Base-by-base conservation (phyloP, 805 yeast genomes). In the Yarrowia sp. region DNA sequence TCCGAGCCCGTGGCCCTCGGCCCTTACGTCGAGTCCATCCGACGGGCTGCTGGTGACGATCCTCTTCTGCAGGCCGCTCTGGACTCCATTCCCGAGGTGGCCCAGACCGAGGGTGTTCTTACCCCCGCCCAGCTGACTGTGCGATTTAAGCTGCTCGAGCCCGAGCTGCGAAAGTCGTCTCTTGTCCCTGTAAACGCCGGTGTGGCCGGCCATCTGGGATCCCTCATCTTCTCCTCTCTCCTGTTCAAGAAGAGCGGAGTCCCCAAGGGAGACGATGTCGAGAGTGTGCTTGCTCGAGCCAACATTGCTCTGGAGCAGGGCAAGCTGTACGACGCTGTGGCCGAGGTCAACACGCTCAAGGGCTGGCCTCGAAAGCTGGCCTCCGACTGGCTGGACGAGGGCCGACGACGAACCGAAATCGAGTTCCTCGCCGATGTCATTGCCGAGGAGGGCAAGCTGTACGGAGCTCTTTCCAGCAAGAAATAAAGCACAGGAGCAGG, bases 171-270 rank as follows among this genome's bases (percentile, higher is more conserved):
- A 76, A 85, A 91, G 35, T 92, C 96, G 8, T 86, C 97, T 4
- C 79, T 95, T 70, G 83, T 92, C 67, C 98, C 98, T 65, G 96
- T 96, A 70, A 90, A 93, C 73, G 96, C 99, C 31, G 99, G 99
- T 73, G 83, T 95, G 64, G 83, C 93, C 71, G 98, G 97, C 35
- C 97, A 95, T 76, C 75, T 92, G 47, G 83, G 96, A 7, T 92
- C 98, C 15, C 80, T 82, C 69, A 65, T 91, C 8, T 89, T 92
- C 74, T 88, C 96, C 39, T 84, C 83, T 70, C 81, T 92, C 67
- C 81, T 93, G 71, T 82, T 90, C 71, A 81, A 88, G 33, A 95
- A 92, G 74, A 80, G 83, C 67, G 98, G 98, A 50, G 78, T 84
- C 66, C 92, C 96, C 14, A 77, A 79, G 48, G 96, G 96, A 48